Percentiles rank a stretch among this genome's conserved stretches.
These are phyloP conservation scores for Laguncularia racemosa DNA, from an alignment of 345 rosid genomes.

Conservation along the genomic window DNA sequence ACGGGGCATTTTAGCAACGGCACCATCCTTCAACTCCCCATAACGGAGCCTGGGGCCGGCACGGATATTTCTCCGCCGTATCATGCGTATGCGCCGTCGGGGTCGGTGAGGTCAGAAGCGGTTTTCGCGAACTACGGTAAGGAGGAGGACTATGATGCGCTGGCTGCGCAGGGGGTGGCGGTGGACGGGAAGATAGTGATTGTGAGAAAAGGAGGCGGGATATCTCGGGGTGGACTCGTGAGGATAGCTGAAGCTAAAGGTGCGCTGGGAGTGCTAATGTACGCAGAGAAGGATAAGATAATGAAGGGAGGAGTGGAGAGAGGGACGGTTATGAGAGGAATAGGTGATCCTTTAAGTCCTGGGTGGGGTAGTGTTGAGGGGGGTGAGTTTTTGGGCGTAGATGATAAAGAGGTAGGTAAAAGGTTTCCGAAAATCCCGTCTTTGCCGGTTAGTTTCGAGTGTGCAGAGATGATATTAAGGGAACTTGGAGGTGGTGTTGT, in stretches of 20 bases:
- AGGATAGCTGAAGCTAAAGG: constrained; percentile 56
- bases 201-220: constrained; percentile 44
- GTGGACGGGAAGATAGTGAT: constrained; percentile 61
- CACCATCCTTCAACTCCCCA: constrained; percentile 24
- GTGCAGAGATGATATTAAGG: constrained; percentile 58
- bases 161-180: constrained; percentile 45
- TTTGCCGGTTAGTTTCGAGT: constrained; percentile 62
- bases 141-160: constrained; percentile 62
- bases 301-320: constrained; percentile 68
- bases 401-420: constrained; percentile 39
- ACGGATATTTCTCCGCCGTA: constrained; percentile 48
- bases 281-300: constrained; percentile 36
- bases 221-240: constrained; percentile 65
- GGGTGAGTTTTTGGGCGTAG: constrained; percentile 57
- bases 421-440: constrained; percentile 77
- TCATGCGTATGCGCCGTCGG: constrained; percentile 95
- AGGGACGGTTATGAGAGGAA: constrained; percentile 90
- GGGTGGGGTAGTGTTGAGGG: constrained; percentile 82
- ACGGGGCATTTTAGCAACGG: constrained; percentile 48
- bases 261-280: constrained; percentile 71
- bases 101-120: constrained; percentile 42
- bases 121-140: constrained; percentile 74
- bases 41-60: constrained; percentile 26
- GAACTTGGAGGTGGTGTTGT: constrained; percentile 48
- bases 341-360: constrained; percentile 91